These are phyloP conservation scores for Nitzschia sp. DNA, from an alignment of 108 stramenopile species.

Conservation along the genomic window DNA sequence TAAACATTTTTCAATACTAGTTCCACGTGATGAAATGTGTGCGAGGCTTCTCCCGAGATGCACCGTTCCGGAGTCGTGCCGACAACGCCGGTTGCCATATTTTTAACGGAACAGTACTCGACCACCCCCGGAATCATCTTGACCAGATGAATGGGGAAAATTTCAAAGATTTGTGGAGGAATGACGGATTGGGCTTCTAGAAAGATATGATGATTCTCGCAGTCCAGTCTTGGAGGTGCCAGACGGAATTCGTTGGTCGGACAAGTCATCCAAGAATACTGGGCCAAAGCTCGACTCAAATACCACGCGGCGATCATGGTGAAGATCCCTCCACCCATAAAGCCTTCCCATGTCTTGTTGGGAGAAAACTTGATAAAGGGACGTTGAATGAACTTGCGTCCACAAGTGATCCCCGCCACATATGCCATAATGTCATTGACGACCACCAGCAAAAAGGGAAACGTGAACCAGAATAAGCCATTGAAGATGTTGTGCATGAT, in stretches of 20 bases:
- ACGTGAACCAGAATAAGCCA: slow-evolving; percentile 97
- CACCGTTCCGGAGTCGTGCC: slow-evolving; percentile 24
- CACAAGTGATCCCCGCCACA: slow-evolving; percentile 88
- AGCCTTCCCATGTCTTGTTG: slow-evolving; percentile 98
- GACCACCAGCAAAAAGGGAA: slow-evolving; percentile 92
- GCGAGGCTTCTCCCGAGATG: slow-evolving; percentile 57
- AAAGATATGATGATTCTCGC: slow-evolving; percentile 79
- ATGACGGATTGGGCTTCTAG: slow-evolving; percentile 52
- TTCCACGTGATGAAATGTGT: slow-evolving; percentile 79
- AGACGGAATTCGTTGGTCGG: slow-evolving; percentile 79
- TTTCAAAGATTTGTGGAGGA: slow-evolving; percentile 80
- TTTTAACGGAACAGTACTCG: slow-evolving; percentile 56
- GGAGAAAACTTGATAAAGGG: slow-evolving; percentile 90
- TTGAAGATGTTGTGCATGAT: slow-evolving; percentile 97
- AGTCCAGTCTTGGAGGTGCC: slow-evolving; percentile 70
- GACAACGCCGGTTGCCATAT: neutral
- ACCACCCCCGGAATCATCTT: slow-evolving; percentile 62
- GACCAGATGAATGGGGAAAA: slow-evolving; percentile 61
- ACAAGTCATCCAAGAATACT: slow-evolving; percentile 90
- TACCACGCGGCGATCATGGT: slow-evolving; percentile 92
- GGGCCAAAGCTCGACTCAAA: slow-evolving; percentile 76
- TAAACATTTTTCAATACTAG: slow-evolving; percentile 61
- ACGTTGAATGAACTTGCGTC: slow-evolving; percentile 89
- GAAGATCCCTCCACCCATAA: slow-evolving; percentile 53
- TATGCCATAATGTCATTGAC: slow-evolving; percentile 98